Percentiles rank a stretch among this genome's conserved stretches.
Conservation (phyloP, 495 filamentous ascomycete genomes). For the Letharia lupina region DNA sequence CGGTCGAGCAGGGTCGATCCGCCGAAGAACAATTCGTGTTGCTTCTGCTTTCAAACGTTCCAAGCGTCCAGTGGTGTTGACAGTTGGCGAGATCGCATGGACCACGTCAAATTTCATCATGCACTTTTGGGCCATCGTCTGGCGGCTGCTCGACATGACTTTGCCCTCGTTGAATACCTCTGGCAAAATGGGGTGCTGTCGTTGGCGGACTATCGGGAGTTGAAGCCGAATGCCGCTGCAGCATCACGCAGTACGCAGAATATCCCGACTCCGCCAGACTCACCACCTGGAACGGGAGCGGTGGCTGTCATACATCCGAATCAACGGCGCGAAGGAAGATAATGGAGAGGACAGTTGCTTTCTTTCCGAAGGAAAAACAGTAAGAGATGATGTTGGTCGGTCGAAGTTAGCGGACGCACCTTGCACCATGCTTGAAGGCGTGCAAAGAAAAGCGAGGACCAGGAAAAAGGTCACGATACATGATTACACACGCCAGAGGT, state of each 20-base stretch:
- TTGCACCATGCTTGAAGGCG: neutral
- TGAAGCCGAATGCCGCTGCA: slow-evolving; percentile 16
- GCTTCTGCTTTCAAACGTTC: slow-evolving; percentile 21
- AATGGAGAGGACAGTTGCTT: neutral
- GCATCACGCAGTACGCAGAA: slow-evolving; percentile 2
- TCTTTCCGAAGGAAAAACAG: neutral
- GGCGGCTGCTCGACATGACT: slow-evolving; percentile 21
- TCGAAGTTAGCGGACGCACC: neutral
- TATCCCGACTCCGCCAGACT: slow-evolving; percentile 12
- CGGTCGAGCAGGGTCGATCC: slow-evolving; percentile 5
- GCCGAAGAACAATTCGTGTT: slow-evolving; percentile 18
- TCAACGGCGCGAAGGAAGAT: neutral
- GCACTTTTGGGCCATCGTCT: slow-evolving; percentile 11
- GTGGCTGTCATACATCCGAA: neutral
- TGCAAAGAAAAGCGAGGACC: neutral
- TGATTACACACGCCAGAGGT: neutral
- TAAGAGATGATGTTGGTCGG: neutral
- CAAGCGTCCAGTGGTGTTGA: neutral
- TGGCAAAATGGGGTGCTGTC: slow-evolving; percentile 20
- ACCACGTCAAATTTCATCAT: slow-evolving; percentile 23
- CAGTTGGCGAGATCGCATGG: slow-evolving; percentile 21
- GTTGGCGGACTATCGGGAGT: slow-evolving; percentile 13
- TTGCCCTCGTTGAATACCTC: slow-evolving; percentile 20
- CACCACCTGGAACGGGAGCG: slow-evolving; percentile 1
- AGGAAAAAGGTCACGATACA: neutral